phyloP scores from a whole-genome alignment of 176 grass and related monocot genomes.

The Thinopyrum elongatum region DNA sequence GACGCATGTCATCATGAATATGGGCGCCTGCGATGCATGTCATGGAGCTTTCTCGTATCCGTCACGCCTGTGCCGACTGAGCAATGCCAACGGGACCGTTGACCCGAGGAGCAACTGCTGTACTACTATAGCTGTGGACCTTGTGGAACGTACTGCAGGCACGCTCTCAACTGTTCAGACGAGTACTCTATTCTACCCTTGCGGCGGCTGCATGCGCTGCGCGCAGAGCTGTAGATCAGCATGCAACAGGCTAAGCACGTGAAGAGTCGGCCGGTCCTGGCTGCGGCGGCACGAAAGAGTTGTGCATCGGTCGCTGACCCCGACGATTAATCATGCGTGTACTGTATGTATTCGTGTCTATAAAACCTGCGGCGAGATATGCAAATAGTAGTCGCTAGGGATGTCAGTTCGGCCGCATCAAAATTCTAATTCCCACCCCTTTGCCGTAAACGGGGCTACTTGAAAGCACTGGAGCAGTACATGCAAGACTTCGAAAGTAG shows the following conservation, averaged over 20 bases:
- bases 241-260: background rate
- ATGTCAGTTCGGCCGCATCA: background rate
- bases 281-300: background rate
- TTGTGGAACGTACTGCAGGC: background rate
- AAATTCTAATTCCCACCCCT: background rate
- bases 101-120: background rate
- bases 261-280: background rate
- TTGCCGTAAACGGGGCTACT: too few species aligned
- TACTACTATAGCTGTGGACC: background rate
- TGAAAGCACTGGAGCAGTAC: too few species aligned
- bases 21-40: too few species aligned
- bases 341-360: background rate
- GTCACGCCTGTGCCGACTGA: background rate
- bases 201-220: background rate
- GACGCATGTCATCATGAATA: too few species aligned
- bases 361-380: background rate
- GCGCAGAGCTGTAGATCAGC: background rate
- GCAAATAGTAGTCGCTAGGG: background rate
- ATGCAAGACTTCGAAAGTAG: too few species aligned
- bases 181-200: too few species aligned
- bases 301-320: constrained; percentile 22
- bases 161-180: constrained; percentile 5
- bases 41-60: background rate
- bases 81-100: background rate
- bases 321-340: background rate